phyloP scores from a whole-genome alignment of 495 filamentous ascomycete species.

The Neurospora sublineolata region DNA sequence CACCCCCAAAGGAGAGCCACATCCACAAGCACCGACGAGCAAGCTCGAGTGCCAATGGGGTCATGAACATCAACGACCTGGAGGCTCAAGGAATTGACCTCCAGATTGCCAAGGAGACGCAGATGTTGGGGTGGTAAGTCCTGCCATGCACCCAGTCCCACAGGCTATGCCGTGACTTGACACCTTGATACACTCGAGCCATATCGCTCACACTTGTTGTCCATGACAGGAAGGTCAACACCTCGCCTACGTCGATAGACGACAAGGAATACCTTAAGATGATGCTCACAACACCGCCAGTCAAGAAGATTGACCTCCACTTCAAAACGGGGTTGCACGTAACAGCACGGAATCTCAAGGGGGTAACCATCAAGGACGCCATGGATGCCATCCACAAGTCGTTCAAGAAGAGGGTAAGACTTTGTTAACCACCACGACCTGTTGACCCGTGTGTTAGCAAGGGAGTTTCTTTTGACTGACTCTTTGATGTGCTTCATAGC shows the following conservation, averaged over 20 bases:
- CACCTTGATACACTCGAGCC: neutral
- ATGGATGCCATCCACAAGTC: constrained; percentile 87
- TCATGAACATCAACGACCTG: constrained; percentile 76
- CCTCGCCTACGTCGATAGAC: constrained; percentile 58
- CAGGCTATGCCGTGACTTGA: neutral
- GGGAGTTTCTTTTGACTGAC: neutral
- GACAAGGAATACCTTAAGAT: constrained; percentile 76
- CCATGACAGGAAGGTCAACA: constrained; percentile 75
- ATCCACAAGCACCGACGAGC: constrained; percentile 43
- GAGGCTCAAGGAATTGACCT: constrained; percentile 64
- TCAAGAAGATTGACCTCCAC: constrained; percentile 88
- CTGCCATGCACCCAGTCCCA: constrained; percentile 1
- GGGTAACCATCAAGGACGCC: constrained; percentile 91
- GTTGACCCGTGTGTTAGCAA: neutral
- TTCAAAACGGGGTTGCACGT: constrained; percentile 82
- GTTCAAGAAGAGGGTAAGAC: constrained; percentile 78
- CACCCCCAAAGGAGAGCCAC: constrained; percentile 48
- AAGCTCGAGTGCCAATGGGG: constrained; percentile 53
- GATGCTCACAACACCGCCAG: constrained; percentile 61
- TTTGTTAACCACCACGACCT: neutral
- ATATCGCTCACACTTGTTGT: constrained; percentile 1
- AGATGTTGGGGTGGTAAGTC: constrained; percentile 78
- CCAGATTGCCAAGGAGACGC: constrained; percentile 74
- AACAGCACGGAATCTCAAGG: constrained; percentile 78
- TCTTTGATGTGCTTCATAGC: constrained; percentile 33